These are phyloP conservation scores for Russula sp. DNA, from an alignment of 768 basidiomycete genomes.

Conservation along the genomic window DNA sequence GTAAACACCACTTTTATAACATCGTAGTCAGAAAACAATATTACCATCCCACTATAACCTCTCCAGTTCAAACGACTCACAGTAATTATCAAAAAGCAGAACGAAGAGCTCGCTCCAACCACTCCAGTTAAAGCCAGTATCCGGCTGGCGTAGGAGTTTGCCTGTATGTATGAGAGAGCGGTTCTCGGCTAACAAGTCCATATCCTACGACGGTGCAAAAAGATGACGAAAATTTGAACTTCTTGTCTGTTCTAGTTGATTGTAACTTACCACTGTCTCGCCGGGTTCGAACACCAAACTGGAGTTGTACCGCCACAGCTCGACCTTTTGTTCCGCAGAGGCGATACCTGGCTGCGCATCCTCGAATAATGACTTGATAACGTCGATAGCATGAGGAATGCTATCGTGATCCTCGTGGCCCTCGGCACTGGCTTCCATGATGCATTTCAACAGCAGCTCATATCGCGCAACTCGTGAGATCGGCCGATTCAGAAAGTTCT, in stretches of 20 bases:
- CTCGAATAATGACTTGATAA: constrained; percentile 83
- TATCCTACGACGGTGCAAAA: constrained; percentile 51
- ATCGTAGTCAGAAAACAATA: not conserved
- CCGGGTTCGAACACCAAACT: constrained; percentile 77
- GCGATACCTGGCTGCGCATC: constrained; percentile 83
- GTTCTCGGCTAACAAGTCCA: constrained; percentile 83
- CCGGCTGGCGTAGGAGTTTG: constrained; percentile 81
- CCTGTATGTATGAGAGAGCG: constrained; percentile 81
- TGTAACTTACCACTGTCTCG: constrained; percentile 55
- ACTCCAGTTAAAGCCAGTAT: constrained; percentile 83
- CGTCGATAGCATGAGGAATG: constrained; percentile 82
- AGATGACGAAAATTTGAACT: not conserved
- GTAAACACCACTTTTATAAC: constrained; percentile 74
- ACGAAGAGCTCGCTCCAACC: constrained; percentile 90
- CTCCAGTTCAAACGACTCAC: constrained; percentile 44
- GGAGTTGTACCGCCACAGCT: constrained; percentile 82
- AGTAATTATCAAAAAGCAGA: constrained; percentile 89
- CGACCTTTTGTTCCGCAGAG: constrained; percentile 84
- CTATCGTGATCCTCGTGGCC: constrained; percentile 78
- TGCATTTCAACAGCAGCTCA: constrained; percentile 75
- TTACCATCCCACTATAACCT: too few species aligned
- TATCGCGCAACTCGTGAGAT: constrained; percentile 89
- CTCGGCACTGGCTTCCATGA: constrained; percentile 70
- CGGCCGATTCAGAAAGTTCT: constrained; percentile 88
- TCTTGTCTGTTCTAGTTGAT: not conserved